Evolutionary conservation across 805 yeast species (phyloP), one percentile per base, ranked within the genome.

Genomic region (Candida ipomoeae): DNA sequence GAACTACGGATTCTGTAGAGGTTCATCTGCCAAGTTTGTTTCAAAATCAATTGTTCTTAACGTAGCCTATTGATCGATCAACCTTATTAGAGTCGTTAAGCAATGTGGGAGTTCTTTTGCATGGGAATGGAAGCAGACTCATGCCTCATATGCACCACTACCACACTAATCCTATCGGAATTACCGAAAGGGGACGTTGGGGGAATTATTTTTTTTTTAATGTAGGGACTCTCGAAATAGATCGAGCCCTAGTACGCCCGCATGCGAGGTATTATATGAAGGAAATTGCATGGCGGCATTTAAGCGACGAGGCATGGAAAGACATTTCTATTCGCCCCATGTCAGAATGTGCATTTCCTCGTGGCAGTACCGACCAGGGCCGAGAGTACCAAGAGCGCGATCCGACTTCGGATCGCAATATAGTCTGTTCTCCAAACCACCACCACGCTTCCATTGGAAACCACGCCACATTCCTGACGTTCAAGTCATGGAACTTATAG

Each of bases 381-480:
- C 38, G 38, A 42, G 31, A 7, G 45, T 13, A 21, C 38, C 20
- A 38, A 34, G 18, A 42, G 8, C 20, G 14, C 45, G 45, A 42
- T 20, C 38, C 45, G 45, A 42, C 6, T 2, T 33, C 29, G 18
- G 15, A 14, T 21, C 45, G 38, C 38, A 42, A 42, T 42, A 42
- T 42, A 42, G 45, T 14, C 45, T 11, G 31, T 34, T 41, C 45
- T 42, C 17, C 20, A 33, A 42, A 42, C 31, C 38, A 17, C 18
- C n/a, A n/a, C 15, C n/a, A n/a, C 21, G 37, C 21, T 42, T n/a
- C 15, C 21, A 21, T 14, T 21, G 15, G 31, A 15, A 40, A 33
- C 14, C 18, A 42, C 45, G 45, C 45, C 45, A 42, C 45, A 42
- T 42, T 42, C 45, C 37, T n/a, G 31, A 40, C 6, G 5, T 40